Evolutionary conservation across 1,139 yeast genomes (phyloP).

Genomic region (Sugiyamaella pinicola): DNA sequence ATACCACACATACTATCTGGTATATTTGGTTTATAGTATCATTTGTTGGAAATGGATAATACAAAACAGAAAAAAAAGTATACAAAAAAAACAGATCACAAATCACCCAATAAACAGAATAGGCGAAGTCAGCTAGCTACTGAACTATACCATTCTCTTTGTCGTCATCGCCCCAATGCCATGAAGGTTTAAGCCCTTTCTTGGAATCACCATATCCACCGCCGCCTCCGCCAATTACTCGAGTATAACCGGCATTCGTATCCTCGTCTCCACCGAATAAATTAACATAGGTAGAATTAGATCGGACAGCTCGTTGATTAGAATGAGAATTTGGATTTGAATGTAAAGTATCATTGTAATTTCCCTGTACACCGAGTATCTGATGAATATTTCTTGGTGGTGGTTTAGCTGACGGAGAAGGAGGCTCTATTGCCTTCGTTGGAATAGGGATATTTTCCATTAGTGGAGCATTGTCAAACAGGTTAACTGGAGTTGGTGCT

Average conservation of each 20-base stretch:
- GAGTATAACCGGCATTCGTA: conserved; percentile 9
- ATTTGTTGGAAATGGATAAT: no score
- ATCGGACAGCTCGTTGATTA: not conserved
- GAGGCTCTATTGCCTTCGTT: conserved; percentile 29
- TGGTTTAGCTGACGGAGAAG: conserved; percentile 32
- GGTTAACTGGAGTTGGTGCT: conserved; percentile 26
- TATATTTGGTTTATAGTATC: no score
- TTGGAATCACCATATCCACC: conserved; percentile 24
- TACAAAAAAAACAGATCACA: no score
- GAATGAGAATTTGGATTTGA: not conserved
- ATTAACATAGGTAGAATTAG: conserved; percentile 8
- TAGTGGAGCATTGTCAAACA: conserved; percentile 26
- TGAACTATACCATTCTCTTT: conserved; percentile 21
- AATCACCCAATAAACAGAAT: no score
- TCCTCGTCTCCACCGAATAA: conserved; percentile 22
- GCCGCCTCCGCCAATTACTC: conserved; percentile 28
- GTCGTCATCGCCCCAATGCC: conserved; percentile 19
- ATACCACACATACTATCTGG: no score
- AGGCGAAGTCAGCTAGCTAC: no score
- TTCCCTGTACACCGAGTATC: conserved; percentile 19
- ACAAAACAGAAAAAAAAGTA: no score
- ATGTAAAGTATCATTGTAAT: not conserved
- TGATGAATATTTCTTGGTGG: conserved; percentile 29
- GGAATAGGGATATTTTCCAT: conserved; percentile 30
- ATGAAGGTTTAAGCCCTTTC: conserved; percentile 21